Conservation (phyloP, 306 rosid species). For the Psophocarpus tetragonolobus region DNA sequence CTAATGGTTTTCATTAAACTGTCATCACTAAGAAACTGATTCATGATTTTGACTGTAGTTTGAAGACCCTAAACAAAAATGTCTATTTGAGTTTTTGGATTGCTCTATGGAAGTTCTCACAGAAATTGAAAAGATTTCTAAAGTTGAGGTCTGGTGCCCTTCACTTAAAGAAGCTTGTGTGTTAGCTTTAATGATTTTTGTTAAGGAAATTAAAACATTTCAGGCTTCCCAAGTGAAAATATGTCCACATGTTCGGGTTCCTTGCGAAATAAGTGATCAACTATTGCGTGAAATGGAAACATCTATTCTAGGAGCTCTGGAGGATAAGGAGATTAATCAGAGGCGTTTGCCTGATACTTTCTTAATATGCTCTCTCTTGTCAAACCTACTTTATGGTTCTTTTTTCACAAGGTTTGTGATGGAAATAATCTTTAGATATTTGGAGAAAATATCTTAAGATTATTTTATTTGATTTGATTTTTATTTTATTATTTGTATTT, state of each 20-base stretch:
- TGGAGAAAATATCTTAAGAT: too few species aligned
- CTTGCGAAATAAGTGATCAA: constrained; percentile 67
- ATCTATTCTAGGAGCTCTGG: constrained; percentile 56
- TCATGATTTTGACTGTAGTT: constrained; percentile 51
- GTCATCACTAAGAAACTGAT: constrained; percentile 11
- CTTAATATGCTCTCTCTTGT: constrained; percentile 66
- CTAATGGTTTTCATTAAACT: constrained; percentile 11
- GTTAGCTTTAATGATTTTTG: constrained; percentile 30
- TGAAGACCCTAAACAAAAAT: constrained; percentile 55
- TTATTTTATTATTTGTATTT: too few species aligned
- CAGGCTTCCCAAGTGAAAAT: constrained; percentile 55
- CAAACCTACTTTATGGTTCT: constrained; percentile 66
- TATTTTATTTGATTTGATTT: too few species aligned
- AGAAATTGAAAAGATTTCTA: constrained; percentile 49
- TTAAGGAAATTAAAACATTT: constrained; percentile 26
- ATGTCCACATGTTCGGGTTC: constrained; percentile 54
- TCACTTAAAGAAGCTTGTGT: constrained; percentile 30
- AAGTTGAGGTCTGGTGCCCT: constrained; percentile 57
- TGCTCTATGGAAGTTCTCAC: constrained; percentile 78
- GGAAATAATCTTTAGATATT: too few species aligned
- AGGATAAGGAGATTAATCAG: constrained; percentile 52
- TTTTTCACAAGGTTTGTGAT: constrained; percentile 65
- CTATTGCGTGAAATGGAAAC: constrained; percentile 77
- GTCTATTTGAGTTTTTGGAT: constrained; percentile 60
- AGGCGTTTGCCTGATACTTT: constrained; percentile 59